Evolutionary conservation across 2,329 filamentous ascomycete species (phyloP).

Genomic region (Penicillium sp.): DNA sequence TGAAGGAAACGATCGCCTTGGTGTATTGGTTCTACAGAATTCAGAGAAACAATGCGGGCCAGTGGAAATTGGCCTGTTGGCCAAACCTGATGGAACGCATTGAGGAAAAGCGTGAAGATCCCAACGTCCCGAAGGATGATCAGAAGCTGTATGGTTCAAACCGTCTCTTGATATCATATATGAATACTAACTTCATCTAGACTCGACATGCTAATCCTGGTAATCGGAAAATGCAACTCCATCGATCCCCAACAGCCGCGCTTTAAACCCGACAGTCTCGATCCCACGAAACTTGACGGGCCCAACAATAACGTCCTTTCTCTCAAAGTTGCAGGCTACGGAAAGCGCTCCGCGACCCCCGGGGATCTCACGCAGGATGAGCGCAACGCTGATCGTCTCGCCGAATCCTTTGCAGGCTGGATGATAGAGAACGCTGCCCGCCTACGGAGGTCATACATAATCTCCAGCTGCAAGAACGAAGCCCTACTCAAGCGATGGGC

Average conservation of each 20-base stretch:
- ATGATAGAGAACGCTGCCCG: constrained; percentile 38
- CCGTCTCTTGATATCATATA: not conserved
- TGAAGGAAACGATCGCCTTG: constrained; percentile 38
- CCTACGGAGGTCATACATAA: constrained; percentile 42
- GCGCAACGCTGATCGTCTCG: constrained; percentile 44
- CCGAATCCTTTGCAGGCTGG: constrained; percentile 50
- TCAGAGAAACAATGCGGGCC: constrained; percentile 33
- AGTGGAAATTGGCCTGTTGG: constrained; percentile 48
- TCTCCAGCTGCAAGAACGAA: constrained; percentile 20
- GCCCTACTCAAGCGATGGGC: constrained; percentile 15
- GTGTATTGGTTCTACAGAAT: constrained; percentile 45
- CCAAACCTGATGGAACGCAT: constrained; percentile 47
- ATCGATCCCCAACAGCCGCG: constrained; percentile 15
- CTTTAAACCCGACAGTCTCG: constrained; percentile 29
- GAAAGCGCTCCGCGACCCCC: constrained; percentile 31
- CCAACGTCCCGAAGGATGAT: constrained; percentile 20
- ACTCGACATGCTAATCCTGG: constrained; percentile 13
- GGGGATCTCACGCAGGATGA: constrained; percentile 36
- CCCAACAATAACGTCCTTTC: constrained; percentile 40
- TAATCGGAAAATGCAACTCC: constrained; percentile 38
- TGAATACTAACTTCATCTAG: constrained; percentile 14
- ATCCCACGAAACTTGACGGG: constrained; percentile 33
- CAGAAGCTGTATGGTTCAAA: constrained; percentile 9
- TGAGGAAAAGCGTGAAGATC: constrained; percentile 31
- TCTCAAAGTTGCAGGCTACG: constrained; percentile 38